A percentile compares a stretch with the other conserved stretches of the same genome.
Conservation (phyloP, 73 alveolate genomes). For the Paramecium caudatum region DNA sequence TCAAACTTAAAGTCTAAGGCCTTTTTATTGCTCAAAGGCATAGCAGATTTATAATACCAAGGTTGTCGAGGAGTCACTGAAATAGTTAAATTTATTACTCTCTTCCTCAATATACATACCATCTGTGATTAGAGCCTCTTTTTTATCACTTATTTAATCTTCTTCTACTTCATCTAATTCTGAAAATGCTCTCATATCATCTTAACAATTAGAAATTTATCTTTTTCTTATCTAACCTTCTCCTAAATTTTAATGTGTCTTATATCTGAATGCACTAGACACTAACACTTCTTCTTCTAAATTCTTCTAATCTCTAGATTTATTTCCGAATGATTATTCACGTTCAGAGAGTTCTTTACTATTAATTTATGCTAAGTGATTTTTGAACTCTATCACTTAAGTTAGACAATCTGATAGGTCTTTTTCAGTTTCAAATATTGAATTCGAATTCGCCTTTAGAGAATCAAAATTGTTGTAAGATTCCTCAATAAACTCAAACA, state of each 20-base stretch:
- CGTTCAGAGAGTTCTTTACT: neutral
- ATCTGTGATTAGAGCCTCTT: neutral
- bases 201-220: neutral
- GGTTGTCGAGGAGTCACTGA: slow-evolving; percentile 8
- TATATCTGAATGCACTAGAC: neutral
- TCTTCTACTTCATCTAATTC: slow-evolving; percentile 39
- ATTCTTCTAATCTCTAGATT: neutral
- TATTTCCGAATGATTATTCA: neutral
- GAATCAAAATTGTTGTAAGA: slow-evolving; percentile 22
- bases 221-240: neutral
- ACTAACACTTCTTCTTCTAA: neutral
- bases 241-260: neutral
- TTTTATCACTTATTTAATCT: neutral
- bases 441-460: neutral
- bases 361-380: neutral
- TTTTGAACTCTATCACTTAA: neutral
- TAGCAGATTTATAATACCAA: slow-evolving; percentile 22
- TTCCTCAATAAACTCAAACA: slow-evolving; percentile 44
- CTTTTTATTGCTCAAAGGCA: slow-evolving; percentile 6
- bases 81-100: neutral
- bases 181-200: neutral
- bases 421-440: neutral
- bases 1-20: neutral
- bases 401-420: neutral
- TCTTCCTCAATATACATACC: slow-evolving; percentile 33